Conservation (phyloP, 129 eudicot genomes). For the Tanacetum coccineum region DNA sequence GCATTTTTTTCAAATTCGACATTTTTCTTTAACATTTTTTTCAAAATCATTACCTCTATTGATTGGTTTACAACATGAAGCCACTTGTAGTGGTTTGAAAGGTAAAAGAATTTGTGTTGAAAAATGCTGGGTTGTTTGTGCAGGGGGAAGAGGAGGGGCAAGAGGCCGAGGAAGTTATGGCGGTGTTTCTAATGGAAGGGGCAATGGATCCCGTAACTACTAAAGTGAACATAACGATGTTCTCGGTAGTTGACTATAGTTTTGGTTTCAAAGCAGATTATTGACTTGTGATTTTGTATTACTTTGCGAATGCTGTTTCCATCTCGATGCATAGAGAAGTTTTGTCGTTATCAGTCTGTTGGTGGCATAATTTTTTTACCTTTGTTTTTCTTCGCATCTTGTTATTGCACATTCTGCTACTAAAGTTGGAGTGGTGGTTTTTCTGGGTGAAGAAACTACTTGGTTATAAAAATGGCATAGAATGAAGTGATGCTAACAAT, state of each 20-base stretch:
- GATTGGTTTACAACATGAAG: neutral
- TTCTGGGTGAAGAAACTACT: no score
- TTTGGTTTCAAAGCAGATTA: constrained; percentile 19
- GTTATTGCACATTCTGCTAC: no score
- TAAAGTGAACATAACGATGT: constrained; percentile 6
- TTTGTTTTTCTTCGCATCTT: no score
- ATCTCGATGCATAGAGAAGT: constrained; percentile 23
- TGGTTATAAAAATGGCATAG: no score
- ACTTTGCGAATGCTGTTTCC: constrained; percentile 24
- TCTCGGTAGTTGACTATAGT: constrained; percentile 14
- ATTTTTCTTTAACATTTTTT: neutral
- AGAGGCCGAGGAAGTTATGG: constrained; percentile 74
- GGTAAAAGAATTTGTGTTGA: neutral
- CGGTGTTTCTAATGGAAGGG: constrained; percentile 33
- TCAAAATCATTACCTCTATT: neutral
- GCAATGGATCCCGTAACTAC: constrained; percentile 49
- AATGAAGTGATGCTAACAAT: no score
- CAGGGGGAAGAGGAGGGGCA: constrained; percentile 78
- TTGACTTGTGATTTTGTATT: constrained; percentile 19
- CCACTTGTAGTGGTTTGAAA: neutral
- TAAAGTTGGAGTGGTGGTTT: no score
- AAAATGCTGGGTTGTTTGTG: constrained; percentile 18
- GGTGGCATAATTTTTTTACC: neutral
- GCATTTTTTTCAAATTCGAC: no score
- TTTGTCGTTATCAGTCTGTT: neutral